These are phyloP conservation scores for Fusarium illudens DNA, from an alignment of 2,329 filamentous ascomycete species.

Conservation along the genomic window DNA sequence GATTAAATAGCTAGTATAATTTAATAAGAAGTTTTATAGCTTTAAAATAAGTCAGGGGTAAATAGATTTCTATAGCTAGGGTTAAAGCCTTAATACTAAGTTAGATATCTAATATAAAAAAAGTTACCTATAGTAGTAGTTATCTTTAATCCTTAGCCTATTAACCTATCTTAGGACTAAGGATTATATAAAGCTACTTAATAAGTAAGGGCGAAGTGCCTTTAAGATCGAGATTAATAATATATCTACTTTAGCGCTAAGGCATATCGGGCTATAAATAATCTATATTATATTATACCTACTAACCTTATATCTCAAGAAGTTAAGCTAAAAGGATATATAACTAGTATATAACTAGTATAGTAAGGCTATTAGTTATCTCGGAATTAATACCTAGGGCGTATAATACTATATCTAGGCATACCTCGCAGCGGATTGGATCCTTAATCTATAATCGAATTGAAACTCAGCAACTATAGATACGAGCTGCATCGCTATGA, in stretches of 20 bases:
- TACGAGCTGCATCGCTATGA: background rate
- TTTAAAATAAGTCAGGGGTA: background rate
- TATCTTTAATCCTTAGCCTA: background rate
- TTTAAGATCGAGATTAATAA: background rate
- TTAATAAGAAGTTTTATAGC: slow-evolving; percentile 14
- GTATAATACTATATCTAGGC: background rate
- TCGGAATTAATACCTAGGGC: background rate
- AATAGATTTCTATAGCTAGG: background rate
- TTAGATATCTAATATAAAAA: background rate
- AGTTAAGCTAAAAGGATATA: slow-evolving; percentile 2
- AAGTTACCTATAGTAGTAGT: background rate
- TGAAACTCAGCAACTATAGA: background rate
- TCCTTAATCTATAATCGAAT: background rate
- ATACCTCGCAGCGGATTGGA: background rate
- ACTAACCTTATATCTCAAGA: slow-evolving; percentile 10
- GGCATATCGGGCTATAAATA: background rate
- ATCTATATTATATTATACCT: background rate
- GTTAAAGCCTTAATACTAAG: background rate
- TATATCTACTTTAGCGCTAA: background rate
- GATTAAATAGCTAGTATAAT: slow-evolving; percentile 1
- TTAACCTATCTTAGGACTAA: slow-evolving; percentile 3
- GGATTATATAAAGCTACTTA: slow-evolving; percentile 6
- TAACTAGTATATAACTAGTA: slow-evolving; percentile 13
- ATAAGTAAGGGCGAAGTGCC: background rate
- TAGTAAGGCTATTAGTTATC: background rate